Percentiles rank a stretch among this genome's conserved stretches.
Evolutionary conservation across 345 rosid genomes (phyloP).

Genomic region (Excoecaria agallocha): DNA sequence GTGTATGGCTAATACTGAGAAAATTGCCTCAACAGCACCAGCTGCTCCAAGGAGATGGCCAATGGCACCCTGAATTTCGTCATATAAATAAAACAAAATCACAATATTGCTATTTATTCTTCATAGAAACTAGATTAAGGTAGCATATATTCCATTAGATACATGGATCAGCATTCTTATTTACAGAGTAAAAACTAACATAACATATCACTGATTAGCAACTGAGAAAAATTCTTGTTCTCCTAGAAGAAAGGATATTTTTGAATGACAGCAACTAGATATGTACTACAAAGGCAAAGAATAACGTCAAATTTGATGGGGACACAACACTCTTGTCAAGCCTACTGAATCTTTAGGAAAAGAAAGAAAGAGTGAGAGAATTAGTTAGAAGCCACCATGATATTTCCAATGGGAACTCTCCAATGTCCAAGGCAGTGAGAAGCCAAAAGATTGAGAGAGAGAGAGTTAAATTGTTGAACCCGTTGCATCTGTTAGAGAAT

Average conservation of each 20-base stretch:
- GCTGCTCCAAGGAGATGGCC: conserved; percentile 99
- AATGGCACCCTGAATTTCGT: conserved; percentile 63
- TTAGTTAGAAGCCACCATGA: too few species aligned
- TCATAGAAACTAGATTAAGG: not conserved
- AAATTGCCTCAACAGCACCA: conserved; percentile 91
- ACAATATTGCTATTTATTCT: not conserved
- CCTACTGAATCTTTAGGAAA: too few species aligned
- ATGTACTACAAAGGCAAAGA: not conserved
- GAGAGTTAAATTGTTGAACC: too few species aligned
- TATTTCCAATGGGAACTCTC: too few species aligned
- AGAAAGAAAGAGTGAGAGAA: too few species aligned
- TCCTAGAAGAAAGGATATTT: not conserved
- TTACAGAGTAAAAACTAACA: not conserved
- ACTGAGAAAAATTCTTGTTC: not conserved
- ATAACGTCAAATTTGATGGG: too few species aligned
- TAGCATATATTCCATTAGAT: not conserved
- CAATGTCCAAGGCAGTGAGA: too few species aligned
- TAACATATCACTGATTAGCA: not conserved
- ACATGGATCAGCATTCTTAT: not conserved
- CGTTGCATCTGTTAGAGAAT: too few species aligned
- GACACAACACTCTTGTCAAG: too few species aligned
- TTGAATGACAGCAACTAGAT: not conserved
- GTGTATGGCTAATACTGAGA: conserved; percentile 65
- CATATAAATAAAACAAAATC: not conserved
- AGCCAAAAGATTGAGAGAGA: too few species aligned